phyloP scores from a whole-genome alignment of 1,284 basidiomycete genomes.

The Irpex rosettiformis region DNA sequence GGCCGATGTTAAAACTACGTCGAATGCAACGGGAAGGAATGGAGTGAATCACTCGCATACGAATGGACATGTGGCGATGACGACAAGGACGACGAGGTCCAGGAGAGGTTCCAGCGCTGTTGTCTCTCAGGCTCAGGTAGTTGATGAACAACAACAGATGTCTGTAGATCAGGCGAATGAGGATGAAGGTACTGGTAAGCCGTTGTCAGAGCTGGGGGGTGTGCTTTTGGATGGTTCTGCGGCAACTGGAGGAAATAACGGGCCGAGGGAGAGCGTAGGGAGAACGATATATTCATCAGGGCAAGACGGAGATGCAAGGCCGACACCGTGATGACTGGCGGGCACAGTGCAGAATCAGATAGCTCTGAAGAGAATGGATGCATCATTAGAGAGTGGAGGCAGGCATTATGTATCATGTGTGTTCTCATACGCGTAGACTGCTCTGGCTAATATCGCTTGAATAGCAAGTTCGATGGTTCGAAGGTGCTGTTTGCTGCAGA shows the following conservation, averaged over 20 bases:
- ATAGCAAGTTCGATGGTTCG: too few relatives aligned
- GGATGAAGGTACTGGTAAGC: neutral
- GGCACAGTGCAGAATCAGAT: neutral
- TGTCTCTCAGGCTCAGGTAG: neutral
- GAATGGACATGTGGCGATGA: neutral
- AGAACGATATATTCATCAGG: conserved; percentile 31
- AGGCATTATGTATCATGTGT: neutral
- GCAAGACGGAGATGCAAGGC: conserved; percentile 10
- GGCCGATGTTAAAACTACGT: neutral
- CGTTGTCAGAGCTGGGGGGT: neutral
- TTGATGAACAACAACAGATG: neutral
- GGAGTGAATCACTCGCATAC: conserved; percentile 1
- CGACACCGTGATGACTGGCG: neutral
- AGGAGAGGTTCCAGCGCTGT: neutral
- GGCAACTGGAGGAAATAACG: conserved; percentile 16
- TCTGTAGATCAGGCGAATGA: conserved; percentile 15
- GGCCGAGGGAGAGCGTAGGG: conserved; percentile 25
- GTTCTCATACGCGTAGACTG: neutral
- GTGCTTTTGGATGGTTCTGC: conserved; percentile 20
- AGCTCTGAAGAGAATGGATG: neutral
- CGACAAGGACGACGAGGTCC: conserved; percentile 1
- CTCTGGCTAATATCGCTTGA: neutral
- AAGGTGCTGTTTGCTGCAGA: too few relatives aligned
- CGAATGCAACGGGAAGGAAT: neutral
- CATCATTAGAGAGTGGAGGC: neutral